Base-by-base conservation (phyloP, 192 early-diverging fungal genomes). In the Haplosporangium gracile region DNA sequence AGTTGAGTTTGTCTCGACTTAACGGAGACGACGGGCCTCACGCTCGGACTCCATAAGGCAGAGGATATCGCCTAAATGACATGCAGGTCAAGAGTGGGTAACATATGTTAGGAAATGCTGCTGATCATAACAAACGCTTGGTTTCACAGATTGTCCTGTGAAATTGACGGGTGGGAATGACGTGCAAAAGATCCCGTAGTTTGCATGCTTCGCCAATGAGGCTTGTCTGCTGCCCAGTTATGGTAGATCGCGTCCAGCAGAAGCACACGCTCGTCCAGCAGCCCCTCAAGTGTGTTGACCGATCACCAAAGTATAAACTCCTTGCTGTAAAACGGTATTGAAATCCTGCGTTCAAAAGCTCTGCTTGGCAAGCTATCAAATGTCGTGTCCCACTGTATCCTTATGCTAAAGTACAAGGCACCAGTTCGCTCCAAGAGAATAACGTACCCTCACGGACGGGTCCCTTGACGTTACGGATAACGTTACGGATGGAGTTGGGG, bases 401-500 rank as follows among this genome's bases (percentile, higher is more conserved):
- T 45, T 0, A 18, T 20, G 15, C 18, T 18, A 51, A 51, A 60
- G 0, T 60, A 60, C 55, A 53, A 51, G 26, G n/a, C 34, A 8
- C 49, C 34, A 47, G 10, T 68, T 68, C 36, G 34, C 22, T 36
- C 36, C 43, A 65, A 55, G 16, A 53, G 32, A 20, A 77, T 74
- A 36, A 86, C 83, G 47, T 86, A 86, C 83, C 83, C 90, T 98
- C 97, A 84, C 97, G 96, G 81, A 99, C 98, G 85, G 98, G 98
- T 77, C 98, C 98, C 95, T 98, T 98, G 87, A 99, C 98, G 93
- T 99, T 99, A 90, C 98, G 97, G 92, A 99, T 98, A 92, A 99
- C 98, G 90, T 96, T 95, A 78, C 98, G 98, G 76, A 86, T 53
- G 79, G 79, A 81, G 79, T 76, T 77, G 79, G 84, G 70, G 84